phyloP scores from a whole-genome alignment of 2,329 filamentous ascomycete genomes.

The Pseudocercospora ulei region DNA sequence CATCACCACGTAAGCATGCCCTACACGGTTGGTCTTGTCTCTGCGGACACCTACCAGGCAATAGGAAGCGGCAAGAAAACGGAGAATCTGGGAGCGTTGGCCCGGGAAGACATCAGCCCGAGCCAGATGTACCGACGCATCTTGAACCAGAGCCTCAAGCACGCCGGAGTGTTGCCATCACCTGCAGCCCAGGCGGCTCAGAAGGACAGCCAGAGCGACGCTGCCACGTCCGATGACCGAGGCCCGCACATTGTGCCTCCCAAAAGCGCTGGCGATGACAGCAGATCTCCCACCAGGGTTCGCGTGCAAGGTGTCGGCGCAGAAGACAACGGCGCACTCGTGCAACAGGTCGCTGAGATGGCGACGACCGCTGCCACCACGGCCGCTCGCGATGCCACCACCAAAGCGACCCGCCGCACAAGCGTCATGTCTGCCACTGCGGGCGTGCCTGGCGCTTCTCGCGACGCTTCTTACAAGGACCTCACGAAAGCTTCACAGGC shows the following conservation, averaged over 20 bases:
- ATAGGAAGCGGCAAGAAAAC: conserved; percentile 12
- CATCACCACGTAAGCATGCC: conserved; percentile 19
- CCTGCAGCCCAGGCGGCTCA: conserved; percentile 37
- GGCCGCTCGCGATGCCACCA: conserved; percentile 64
- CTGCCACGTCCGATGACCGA: conserved; percentile 31
- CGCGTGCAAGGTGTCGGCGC: conserved; percentile 60
- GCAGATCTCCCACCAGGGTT: conserved; percentile 34
- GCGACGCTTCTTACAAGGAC: conserved; percentile 18
- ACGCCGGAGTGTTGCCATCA: conserved; percentile 58
- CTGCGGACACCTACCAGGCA: conserved; percentile 10
- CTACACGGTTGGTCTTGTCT: conserved; percentile 20
- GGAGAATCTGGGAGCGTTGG: conserved; percentile 14
- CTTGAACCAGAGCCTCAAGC: conserved; percentile 76
- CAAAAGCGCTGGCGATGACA: conserved; percentile 47
- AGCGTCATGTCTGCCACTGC: conserved; percentile 37
- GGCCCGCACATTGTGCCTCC: conserved; percentile 70
- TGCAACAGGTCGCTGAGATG: conserved; percentile 84
- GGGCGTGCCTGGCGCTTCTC: conserved; percentile 13
- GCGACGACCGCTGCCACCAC: conserved; percentile 83
- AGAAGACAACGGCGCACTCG: conserved; percentile 69
- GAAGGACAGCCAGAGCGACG: conserved; percentile 11
- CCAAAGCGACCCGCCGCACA: conserved; percentile 44
- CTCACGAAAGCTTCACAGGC: conserved; percentile 14
- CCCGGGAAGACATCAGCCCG: conserved; percentile 64
- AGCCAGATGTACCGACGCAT: conserved; percentile 88